Evolutionary conservation across 805 yeast species (phyloP).

Genomic region (Jamesozyma spencerorum): DNA sequence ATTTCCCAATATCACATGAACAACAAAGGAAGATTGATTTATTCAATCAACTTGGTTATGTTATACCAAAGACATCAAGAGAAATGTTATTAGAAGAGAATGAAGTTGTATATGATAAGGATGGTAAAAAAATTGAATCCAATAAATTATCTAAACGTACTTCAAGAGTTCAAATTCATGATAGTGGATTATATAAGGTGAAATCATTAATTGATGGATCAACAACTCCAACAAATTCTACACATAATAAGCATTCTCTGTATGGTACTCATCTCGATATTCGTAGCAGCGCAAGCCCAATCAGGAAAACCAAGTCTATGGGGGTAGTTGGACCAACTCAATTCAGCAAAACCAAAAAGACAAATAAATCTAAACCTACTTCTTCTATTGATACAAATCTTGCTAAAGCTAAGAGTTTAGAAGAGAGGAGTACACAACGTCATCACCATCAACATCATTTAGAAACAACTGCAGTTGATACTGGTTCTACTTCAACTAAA

Average conservation of each 20-base stretch:
- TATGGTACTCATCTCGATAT: not conserved
- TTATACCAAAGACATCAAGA: constrained; percentile 22
- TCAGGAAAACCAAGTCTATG: constrained; percentile 21
- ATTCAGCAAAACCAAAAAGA: not conserved
- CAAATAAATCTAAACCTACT: constrained; percentile 4
- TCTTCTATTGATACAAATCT: not conserved
- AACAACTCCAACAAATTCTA: constrained; percentile 1
- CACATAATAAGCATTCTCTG: not conserved
- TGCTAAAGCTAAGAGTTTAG: constrained; percentile 1
- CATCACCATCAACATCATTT: not conserved
- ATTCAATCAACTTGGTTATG: constrained; percentile 25
- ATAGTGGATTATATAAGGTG: constrained; percentile 24
- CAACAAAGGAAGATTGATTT: constrained; percentile 17
- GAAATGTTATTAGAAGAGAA: constrained; percentile 7
- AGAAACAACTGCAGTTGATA: no score
- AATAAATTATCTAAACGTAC: constrained; percentile 17
- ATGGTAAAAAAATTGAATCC: constrained; percentile 8
- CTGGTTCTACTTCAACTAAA: no score
- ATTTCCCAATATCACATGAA: constrained; percentile 23
- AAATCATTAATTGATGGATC: constrained; percentile 23
- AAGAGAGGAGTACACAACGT: not conserved
- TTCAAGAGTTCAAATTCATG: constrained; percentile 24
- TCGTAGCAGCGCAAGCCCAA: not conserved
- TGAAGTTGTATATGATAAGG: constrained; percentile 7
- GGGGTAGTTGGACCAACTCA: constrained; percentile 4